Evolutionary conservation across 495 filamentous ascomycete species (phyloP).

Genomic region (Trichoderma erinaceum): DNA sequence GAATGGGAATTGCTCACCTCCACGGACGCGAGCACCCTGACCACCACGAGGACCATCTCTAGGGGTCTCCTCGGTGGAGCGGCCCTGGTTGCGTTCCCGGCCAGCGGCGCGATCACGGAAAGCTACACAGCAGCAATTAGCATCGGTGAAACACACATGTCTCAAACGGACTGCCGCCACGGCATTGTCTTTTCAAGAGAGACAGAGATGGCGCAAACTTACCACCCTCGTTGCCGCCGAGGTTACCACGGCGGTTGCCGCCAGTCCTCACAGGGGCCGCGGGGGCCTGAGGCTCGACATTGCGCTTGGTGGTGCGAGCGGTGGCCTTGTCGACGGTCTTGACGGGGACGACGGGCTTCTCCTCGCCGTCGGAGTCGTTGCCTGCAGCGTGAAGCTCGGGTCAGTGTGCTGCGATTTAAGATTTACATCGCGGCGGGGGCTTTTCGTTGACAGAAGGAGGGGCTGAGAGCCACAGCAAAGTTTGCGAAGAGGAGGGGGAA

Average conservation of each 20-base stretch:
- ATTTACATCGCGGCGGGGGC: slow-evolving; percentile 26
- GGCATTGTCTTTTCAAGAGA: slow-evolving; percentile 12
- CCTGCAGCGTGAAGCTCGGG: slow-evolving; percentile 45
- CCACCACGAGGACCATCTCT: slow-evolving; percentile 48
- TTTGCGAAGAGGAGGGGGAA: slow-evolving; percentile 24
- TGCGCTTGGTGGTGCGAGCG: slow-evolving; percentile 78
- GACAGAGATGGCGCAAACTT: slow-evolving; percentile 22
- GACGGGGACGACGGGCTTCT: slow-evolving; percentile 68
- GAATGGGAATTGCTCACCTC: slow-evolving; percentile 34
- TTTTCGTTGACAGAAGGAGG: slow-evolving; percentile 18
- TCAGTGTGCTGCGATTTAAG: slow-evolving; percentile 22
- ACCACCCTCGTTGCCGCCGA: slow-evolving; percentile 80
- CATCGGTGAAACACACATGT: background rate
- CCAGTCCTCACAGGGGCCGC: slow-evolving; percentile 31
- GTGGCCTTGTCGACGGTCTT: slow-evolving; percentile 81
- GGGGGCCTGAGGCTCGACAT: slow-evolving; percentile 66
- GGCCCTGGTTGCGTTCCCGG: slow-evolving; percentile 71
- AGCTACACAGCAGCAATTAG: slow-evolving; percentile 43
- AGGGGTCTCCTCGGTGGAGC: slow-evolving; percentile 64
- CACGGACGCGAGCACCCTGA: slow-evolving; percentile 53
- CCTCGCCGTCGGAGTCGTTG: slow-evolving; percentile 81
- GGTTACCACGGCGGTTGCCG: slow-evolving; percentile 47
- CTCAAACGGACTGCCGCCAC: slow-evolving; percentile 16
- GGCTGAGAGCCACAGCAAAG: slow-evolving; percentile 18
- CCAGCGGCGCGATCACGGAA: slow-evolving; percentile 89